phyloP scores from a whole-genome alignment of 1,139 yeast species.

The Saccharomycopsis hybrid region DNA sequence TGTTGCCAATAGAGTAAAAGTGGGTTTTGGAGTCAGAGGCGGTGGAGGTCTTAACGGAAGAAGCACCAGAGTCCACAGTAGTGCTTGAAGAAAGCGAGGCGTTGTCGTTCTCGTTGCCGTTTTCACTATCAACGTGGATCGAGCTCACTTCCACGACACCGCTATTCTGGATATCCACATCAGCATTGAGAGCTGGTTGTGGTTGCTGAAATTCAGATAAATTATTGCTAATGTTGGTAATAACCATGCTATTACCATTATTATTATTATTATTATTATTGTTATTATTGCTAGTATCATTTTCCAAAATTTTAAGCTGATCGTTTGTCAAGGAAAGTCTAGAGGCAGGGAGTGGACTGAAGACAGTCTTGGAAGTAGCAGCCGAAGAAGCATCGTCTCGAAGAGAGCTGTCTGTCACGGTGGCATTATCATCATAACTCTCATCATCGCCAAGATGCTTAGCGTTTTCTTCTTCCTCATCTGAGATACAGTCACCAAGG shows the following conservation, averaged over 20 bases:
- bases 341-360: neutral
- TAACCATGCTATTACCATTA: neutral
- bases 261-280: neutral
- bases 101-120: slow-evolving; percentile 1
- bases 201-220: no score
- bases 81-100: slow-evolving; percentile 17
- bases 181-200: neutral
- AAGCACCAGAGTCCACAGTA: slow-evolving; percentile 18
- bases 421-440: slow-evolving; percentile 1
- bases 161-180: no score
- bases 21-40: slow-evolving; percentile 15
- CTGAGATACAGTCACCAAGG: neutral
- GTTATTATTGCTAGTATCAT: neutral
- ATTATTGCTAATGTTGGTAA: neutral
- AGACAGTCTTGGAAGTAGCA: slow-evolving; percentile 4
- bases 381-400: neutral
- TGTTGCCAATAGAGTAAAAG: slow-evolving; percentile 18
- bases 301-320: no score
- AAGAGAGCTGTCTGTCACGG: neutral
- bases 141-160: no score
- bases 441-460: neutral
- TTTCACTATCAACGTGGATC: no score
- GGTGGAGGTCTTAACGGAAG: slow-evolving; percentile 14
- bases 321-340: no score
- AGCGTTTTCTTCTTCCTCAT: neutral